These are phyloP conservation scores for Coriaria nepalensis DNA, from an alignment of 306 rosid genomes.

Conservation along the genomic window DNA sequence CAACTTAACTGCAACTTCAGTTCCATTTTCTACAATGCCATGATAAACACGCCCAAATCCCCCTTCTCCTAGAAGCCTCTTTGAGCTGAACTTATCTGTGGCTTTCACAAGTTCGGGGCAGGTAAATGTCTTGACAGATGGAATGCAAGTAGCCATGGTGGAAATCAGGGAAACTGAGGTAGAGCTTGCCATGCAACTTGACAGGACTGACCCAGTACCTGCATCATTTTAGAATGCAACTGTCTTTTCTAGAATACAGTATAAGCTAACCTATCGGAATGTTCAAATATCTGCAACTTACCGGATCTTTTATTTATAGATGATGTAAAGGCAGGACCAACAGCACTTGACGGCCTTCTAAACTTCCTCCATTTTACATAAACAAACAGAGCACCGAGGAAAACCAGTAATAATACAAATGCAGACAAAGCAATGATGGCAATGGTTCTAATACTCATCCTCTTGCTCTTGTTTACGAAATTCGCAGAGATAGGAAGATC, in stretches of 20 bases:
- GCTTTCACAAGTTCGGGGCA: constrained; percentile 81
- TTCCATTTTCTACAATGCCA: constrained; percentile 72
- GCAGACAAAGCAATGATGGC: constrained; percentile 58
- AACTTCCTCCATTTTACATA: constrained; percentile 56
- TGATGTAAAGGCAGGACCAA: constrained; percentile 40
- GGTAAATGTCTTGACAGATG: constrained; percentile 63
- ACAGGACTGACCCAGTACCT: constrained; percentile 54
- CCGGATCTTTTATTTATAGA: constrained; percentile 45
- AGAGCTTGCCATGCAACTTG: constrained; percentile 74
- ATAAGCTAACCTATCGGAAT: too few species aligned
- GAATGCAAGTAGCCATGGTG: constrained; percentile 53
- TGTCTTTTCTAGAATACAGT: not conserved
- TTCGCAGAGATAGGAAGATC: constrained; percentile 52
- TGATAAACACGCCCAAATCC: constrained; percentile 89
- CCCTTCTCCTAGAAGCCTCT: constrained; percentile 83
- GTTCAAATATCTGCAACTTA: too few species aligned
- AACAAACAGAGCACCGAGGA: constrained; percentile 46
- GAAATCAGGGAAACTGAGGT: constrained; percentile 62
- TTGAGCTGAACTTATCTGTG: constrained; percentile 62
- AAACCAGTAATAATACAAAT: constrained; percentile 50
- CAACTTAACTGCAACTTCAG: constrained; percentile 82
- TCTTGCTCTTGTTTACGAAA: constrained; percentile 36
- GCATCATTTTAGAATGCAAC: constrained; percentile 20
- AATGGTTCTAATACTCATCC: constrained; percentile 45
- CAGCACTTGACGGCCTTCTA: constrained; percentile 54